Percentiles rank a stretch among this genome's conserved stretches.
These are phyloP conservation scores for Lasiodiplodia theobromae DNA, from an alignment of 2,329 filamentous ascomycete species.

Conservation along the genomic window DNA sequence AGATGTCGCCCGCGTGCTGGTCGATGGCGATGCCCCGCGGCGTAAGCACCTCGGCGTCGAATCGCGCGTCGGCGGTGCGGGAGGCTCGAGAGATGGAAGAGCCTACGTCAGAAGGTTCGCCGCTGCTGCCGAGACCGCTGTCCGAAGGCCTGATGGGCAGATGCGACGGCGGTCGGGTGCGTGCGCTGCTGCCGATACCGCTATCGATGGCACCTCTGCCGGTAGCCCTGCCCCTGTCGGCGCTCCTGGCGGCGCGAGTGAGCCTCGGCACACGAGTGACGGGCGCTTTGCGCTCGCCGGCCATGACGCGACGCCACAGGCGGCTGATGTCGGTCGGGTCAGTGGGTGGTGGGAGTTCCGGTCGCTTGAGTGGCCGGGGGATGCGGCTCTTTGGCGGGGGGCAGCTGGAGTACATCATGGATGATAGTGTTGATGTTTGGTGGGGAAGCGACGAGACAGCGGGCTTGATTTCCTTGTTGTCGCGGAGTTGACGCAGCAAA, in stretches of 20 bases:
- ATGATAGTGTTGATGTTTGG: neutral
- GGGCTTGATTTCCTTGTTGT: neutral
- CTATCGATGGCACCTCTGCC: neutral
- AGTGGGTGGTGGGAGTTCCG: neutral
- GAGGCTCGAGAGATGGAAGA: neutral
- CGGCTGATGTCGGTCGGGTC: neutral
- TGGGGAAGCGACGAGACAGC: neutral
- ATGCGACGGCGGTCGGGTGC: too few species aligned
- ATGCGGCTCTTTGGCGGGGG: neutral
- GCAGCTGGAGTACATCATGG: neutral
- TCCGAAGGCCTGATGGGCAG: neutral
- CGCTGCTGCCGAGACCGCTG: neutral
- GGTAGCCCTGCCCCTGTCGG: neutral
- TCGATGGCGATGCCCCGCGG: neutral
- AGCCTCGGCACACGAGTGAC: neutral
- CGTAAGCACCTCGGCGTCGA: neutral
- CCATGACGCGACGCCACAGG: neutral
- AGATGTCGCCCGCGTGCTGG: neutral
- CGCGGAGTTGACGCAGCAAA: neutral
- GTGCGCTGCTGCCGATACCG: too few species aligned
- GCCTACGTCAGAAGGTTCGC: neutral
- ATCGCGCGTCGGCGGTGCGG: slow-evolving; percentile 1
- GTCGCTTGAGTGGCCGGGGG: neutral
- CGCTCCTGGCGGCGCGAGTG: neutral
- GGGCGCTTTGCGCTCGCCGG: neutral